Evolutionary conservation across 106 monocot genomes (phyloP).

Genomic region (Vanilla planifolia): DNA sequence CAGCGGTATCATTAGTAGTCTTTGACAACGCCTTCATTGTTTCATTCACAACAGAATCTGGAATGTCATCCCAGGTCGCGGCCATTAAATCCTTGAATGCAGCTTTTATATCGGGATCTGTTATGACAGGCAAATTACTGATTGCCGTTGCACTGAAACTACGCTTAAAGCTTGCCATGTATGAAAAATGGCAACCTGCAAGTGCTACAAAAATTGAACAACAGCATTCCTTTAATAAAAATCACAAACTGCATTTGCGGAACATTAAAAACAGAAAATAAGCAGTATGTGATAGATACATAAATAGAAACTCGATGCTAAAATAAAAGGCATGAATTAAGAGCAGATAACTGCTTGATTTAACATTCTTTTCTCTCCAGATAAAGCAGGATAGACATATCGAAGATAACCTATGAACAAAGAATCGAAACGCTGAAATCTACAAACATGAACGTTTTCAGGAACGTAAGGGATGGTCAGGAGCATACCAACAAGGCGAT

Average conservation of each 20-base stretch:
- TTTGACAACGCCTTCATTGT: conserved; percentile 82
- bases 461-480: neutral
- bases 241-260: neutral
- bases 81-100: conserved; percentile 96
- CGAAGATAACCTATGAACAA: too few relatives aligned
- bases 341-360: neutral
- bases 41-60: conserved; percentile 43
- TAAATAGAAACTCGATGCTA: neutral
- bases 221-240: neutral
- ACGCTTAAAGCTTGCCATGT: conserved; percentile 1
- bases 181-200: conserved; percentile 9
- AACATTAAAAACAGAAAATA: neutral
- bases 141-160: conserved; percentile 4
- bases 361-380: too few relatives aligned
- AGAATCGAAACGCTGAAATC: neutral
- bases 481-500: neutral
- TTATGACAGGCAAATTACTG: conserved; percentile 16
- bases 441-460: neutral
- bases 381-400: too few relatives aligned
- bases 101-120: conserved; percentile 63
- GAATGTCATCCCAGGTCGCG: conserved; percentile 71
- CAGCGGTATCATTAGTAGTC: conserved; percentile 57
- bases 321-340: neutral
- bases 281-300: neutral
- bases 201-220: neutral